These are phyloP conservation scores for Hypoxylon rubiginosum DNA, from an alignment of 2,329 filamentous ascomycete species.

Conservation along the genomic window DNA sequence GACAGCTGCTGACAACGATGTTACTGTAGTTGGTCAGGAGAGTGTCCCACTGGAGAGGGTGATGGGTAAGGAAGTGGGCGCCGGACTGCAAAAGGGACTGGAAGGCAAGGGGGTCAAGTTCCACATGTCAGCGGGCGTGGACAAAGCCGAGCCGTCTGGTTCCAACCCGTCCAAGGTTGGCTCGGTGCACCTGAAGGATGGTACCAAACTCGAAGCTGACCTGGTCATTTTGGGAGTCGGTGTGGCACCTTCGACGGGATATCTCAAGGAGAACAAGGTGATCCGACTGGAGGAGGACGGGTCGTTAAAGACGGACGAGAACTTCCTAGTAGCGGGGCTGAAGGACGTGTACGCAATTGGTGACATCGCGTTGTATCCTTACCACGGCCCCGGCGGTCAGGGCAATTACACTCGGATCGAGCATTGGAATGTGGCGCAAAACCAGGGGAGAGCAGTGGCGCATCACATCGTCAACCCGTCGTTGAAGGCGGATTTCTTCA, in stretches of 20 bases:
- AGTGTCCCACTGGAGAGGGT: slow-evolving; percentile 86
- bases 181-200: slow-evolving; percentile 85
- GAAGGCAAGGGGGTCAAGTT: slow-evolving; percentile 93
- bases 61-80: slow-evolving; percentile 84
- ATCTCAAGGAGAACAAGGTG: slow-evolving; percentile 77
- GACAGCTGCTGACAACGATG: slow-evolving; percentile 81
- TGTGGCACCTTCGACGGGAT: slow-evolving; percentile 87
- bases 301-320: slow-evolving; percentile 84
- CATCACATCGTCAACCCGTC: slow-evolving; percentile 78
- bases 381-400: slow-evolving; percentile 87
- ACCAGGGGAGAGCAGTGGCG: slow-evolving; percentile 85
- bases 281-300: slow-evolving; percentile 84
- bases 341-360: slow-evolving; percentile 92
- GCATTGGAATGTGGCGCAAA: slow-evolving; percentile 99
- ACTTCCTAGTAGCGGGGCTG: slow-evolving; percentile 80
- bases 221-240: slow-evolving; percentile 93
- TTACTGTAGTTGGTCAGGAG: slow-evolving; percentile 92
- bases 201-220: slow-evolving; percentile 86
- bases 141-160: slow-evolving; percentile 81
- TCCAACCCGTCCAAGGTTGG: slow-evolving; percentile 80
- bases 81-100: slow-evolving; percentile 81
- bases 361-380: slow-evolving; percentile 95
- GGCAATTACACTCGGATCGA: slow-evolving; percentile 85
- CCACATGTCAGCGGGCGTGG: slow-evolving; percentile 82
- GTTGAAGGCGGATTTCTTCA: slow-evolving; percentile 77